Percentiles rank a stretch among this genome's conserved stretches.
Conservation (phyloP, 106 monocot species). For the Dendrobium nobile region DNA sequence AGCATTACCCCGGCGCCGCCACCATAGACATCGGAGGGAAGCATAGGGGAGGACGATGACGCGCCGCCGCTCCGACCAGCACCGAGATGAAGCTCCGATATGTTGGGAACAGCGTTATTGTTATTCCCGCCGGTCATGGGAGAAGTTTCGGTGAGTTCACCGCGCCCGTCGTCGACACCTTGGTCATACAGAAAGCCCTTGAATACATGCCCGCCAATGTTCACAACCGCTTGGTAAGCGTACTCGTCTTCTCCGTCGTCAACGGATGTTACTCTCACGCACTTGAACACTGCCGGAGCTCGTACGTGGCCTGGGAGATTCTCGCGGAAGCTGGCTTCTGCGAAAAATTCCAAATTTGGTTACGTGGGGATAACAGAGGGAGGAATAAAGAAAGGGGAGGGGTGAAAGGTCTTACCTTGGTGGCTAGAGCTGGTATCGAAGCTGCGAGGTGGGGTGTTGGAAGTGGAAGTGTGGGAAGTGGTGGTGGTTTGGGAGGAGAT, state of each 20-base stretch:
- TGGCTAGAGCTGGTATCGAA: slow-evolving; percentile 55
- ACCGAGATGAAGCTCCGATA: slow-evolving; percentile 63
- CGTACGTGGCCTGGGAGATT: slow-evolving; percentile 46
- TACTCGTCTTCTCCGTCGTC: slow-evolving; percentile 79
- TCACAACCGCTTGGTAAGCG: slow-evolving; percentile 72
- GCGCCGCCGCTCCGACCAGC: slow-evolving; percentile 14
- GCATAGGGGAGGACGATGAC: slow-evolving; percentile 20
- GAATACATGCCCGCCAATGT: slow-evolving; percentile 71
- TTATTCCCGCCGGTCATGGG: slow-evolving; percentile 7
- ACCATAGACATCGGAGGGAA: slow-evolving; percentile 33
- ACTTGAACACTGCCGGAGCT: slow-evolving; percentile 76
- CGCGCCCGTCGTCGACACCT: slow-evolving; percentile 39
- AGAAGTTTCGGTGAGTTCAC: slow-evolving; percentile 6
- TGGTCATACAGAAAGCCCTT: slow-evolving; percentile 83
- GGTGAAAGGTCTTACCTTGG: slow-evolving; percentile 15
- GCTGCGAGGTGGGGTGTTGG: slow-evolving; percentile 44
- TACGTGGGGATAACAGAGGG: background rate
- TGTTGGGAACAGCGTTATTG: slow-evolving; percentile 27
- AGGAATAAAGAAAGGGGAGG: background rate
- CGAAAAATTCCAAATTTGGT: background rate
- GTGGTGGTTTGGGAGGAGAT: slow-evolving; percentile 31
- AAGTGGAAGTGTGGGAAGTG: slow-evolving; percentile 54
- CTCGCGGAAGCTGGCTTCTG: slow-evolving; percentile 31
- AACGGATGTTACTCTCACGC: slow-evolving; percentile 78
- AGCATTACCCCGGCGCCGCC: slow-evolving; percentile 23